phyloP scores from a whole-genome alignment of 257 asterid genomes.

The Solanum rostratum region DNA sequence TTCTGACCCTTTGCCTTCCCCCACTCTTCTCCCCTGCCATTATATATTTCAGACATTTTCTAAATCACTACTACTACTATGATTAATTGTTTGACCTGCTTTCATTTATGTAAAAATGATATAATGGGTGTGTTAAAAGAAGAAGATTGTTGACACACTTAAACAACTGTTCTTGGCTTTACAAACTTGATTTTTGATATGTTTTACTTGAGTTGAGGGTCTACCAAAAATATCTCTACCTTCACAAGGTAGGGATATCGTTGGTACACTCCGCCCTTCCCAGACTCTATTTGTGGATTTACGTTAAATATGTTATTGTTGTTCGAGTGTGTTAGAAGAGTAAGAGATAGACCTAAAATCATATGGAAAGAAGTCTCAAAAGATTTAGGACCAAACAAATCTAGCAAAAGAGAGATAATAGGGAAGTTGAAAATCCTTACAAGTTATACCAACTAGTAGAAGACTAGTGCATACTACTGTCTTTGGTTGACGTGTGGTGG shows the following conservation, averaged over 20 bases:
- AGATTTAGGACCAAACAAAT: not conserved
- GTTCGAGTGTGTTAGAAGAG: not conserved
- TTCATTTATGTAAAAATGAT: not conserved
- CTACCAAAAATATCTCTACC: no score
- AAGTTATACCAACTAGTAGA: not conserved
- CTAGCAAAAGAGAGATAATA: not conserved
- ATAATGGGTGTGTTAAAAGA: not conserved
- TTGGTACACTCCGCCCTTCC: not conserved
- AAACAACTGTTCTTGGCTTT: not conserved
- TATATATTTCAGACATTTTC: not conserved
- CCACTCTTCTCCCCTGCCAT: constrained; percentile 30
- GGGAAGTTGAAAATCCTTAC: not conserved
- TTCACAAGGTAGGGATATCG: no score
- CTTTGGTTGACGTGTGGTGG: not conserved
- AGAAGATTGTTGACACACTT: not conserved
- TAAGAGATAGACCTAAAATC: not conserved
- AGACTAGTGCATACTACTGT: not conserved
- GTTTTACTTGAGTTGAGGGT: not conserved
- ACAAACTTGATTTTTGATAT: not conserved
- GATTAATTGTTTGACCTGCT: not conserved
- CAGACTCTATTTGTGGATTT: not conserved
- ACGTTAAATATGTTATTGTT: not conserved
- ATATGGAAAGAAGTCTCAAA: not conserved
- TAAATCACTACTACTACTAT: not conserved
- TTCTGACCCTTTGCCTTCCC: constrained; percentile 15